Evolutionary conservation across 805 yeast genomes (phyloP).

Genomic region (Yarrowia sp.): DNA sequence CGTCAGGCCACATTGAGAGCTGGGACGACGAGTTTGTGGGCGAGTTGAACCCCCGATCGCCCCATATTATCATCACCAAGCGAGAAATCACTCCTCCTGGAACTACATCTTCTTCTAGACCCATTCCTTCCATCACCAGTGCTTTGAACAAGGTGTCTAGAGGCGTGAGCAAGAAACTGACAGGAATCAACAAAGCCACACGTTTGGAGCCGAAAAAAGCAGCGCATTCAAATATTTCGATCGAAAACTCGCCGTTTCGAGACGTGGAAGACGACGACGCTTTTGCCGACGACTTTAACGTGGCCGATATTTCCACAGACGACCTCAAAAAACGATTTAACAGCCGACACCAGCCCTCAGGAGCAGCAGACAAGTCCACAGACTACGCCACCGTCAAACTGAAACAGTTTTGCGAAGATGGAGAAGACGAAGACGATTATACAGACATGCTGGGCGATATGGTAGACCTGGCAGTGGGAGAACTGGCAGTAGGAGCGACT

Average conservation of each 20-base stretch:
- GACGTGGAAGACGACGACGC: slow-evolving; percentile 12
- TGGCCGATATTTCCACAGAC: slow-evolving; percentile 7
- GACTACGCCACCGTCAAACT: not conserved
- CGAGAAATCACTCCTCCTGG: slow-evolving; percentile 40
- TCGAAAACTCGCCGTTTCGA: slow-evolving; percentile 16
- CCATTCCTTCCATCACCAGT: not conserved
- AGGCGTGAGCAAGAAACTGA: not conserved
- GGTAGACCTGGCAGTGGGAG: not conserved
- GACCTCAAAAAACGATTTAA: slow-evolving; percentile 2
- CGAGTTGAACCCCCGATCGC: slow-evolving; percentile 8
- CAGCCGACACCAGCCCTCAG: not conserved
- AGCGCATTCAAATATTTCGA: slow-evolving; percentile 2
- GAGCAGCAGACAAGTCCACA: not conserved
- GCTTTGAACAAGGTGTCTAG: not conserved
- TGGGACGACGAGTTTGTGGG: slow-evolving; percentile 26
- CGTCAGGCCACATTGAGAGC: slow-evolving; percentile 5
- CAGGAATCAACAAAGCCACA: not conserved
- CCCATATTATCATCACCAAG: slow-evolving; percentile 43
- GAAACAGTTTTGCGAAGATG: slow-evolving; percentile 23
- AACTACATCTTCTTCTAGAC: not conserved
- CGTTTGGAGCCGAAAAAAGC: not conserved
- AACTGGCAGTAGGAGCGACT: slow-evolving; percentile 22
- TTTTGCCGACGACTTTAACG: slow-evolving; percentile 7
- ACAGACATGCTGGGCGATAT: slow-evolving; percentile 28
- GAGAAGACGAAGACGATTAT: slow-evolving; percentile 31